Evolutionary conservation across 2,329 filamentous ascomycete species (phyloP).

Genomic region (Pestalotiopsis sp.): DNA sequence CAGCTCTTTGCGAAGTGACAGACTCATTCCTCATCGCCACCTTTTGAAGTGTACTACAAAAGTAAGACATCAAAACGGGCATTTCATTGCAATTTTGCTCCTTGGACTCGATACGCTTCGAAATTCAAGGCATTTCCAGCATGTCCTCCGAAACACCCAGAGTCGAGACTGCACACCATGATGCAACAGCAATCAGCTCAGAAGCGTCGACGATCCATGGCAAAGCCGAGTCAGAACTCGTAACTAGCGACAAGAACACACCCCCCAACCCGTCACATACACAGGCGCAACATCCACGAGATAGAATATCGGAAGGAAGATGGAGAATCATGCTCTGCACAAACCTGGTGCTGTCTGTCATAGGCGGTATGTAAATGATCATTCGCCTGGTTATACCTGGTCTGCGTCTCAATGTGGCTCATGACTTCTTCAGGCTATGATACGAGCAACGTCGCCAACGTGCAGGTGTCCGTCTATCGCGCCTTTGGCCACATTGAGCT

Average conservation of each 20-base stretch:
- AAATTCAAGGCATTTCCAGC: not conserved
- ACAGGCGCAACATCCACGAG: not conserved
- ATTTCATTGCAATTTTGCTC: not conserved
- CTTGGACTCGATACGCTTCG: not conserved
- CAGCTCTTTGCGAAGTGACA: not conserved
- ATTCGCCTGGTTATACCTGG: not conserved
- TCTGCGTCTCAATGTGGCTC: not conserved
- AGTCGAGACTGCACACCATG: not conserved
- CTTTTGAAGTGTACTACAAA: not conserved
- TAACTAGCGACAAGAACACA: not conserved
- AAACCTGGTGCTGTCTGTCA: not conserved
- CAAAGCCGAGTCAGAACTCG: not conserved
- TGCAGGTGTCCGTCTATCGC: slow-evolving; percentile 58
- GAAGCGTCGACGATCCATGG: not conserved
- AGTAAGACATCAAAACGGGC: not conserved
- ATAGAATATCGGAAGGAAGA: not conserved
- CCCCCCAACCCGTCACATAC: not conserved
- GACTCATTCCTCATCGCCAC: not conserved
- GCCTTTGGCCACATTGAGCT: slow-evolving; percentile 41
- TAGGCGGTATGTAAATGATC: slow-evolving; percentile 1
- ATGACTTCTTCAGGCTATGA: slow-evolving; percentile 35
- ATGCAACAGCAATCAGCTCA: not conserved
- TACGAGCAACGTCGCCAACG: slow-evolving; percentile 49
- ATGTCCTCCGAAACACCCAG: not conserved
- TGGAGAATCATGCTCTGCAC: not conserved